phyloP scores from a whole-genome alignment of 495 filamentous ascomycete genomes.

The Penicillium flavigenum region DNA sequence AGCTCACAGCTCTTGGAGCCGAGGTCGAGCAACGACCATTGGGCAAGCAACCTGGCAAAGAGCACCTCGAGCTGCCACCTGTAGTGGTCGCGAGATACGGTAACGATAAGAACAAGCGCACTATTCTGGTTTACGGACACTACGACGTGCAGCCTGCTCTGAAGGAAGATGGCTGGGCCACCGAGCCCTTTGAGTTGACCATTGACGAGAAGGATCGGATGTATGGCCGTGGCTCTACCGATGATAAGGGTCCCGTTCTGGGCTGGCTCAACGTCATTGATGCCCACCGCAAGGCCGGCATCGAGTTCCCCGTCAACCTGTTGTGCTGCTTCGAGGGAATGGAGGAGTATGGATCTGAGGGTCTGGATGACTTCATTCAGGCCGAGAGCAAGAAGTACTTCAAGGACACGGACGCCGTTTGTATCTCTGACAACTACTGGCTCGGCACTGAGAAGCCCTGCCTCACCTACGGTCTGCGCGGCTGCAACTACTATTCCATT shows the following conservation, averaged over 20 bases:
- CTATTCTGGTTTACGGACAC: slow-evolving; percentile 95
- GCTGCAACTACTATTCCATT: slow-evolving; percentile 94
- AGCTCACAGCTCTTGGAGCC: slow-evolving; percentile 81
- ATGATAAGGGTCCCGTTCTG: slow-evolving; percentile 97
- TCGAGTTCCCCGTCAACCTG: slow-evolving; percentile 95
- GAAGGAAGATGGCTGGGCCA: slow-evolving; percentile 93
- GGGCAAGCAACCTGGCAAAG: slow-evolving; percentile 86
- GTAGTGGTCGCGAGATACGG: slow-evolving; percentile 91
- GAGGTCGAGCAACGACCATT: slow-evolving; percentile 77
- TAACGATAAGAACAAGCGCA: slow-evolving; percentile 84
- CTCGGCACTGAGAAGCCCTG: slow-evolving; percentile 97
- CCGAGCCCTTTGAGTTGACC: slow-evolving; percentile 89
- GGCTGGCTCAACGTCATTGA: slow-evolving; percentile 99
- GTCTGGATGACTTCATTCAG: slow-evolving; percentile 90
- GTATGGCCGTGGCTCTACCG: slow-evolving; percentile 93
- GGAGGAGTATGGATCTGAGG: slow-evolving; percentile 98
- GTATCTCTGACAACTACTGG: slow-evolving; percentile 99
- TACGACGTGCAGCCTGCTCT: slow-evolving; percentile 98
- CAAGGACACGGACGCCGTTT: slow-evolving; percentile 91
- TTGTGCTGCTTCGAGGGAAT: slow-evolving; percentile 99
- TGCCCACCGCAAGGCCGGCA: slow-evolving; percentile 88
- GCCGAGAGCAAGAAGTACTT: slow-evolving; percentile 89
- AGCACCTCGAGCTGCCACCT: slow-evolving; percentile 87
- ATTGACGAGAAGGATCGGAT: slow-evolving; percentile 88
- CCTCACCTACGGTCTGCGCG: slow-evolving; percentile 95